These are phyloP conservation scores for Globisporangium takayamanum DNA, from an alignment of 352 stramenopile species.

Conservation along the genomic window DNA sequence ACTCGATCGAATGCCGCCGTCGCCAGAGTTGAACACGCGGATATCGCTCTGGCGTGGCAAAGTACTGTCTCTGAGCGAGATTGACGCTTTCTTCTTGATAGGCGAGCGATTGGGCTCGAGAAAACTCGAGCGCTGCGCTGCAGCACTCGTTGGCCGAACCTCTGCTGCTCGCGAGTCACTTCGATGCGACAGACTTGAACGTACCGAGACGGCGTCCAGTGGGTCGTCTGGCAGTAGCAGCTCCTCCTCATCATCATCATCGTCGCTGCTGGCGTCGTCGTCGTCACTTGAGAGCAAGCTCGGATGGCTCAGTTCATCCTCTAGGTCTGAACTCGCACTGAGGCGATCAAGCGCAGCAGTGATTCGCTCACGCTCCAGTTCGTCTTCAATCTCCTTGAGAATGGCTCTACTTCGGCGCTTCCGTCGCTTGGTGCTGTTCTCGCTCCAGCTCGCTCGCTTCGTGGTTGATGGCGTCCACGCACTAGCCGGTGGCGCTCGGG, in stretches of 20 bases:
- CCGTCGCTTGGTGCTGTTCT: neutral
- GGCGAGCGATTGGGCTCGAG: neutral
- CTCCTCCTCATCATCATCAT: neutral
- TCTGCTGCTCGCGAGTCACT: neutral
- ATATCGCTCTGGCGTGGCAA: neutral
- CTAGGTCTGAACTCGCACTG: neutral
- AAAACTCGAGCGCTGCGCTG: neutral
- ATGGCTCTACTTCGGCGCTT: slow-evolving; percentile 13
- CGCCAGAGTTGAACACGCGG: slow-evolving; percentile 1
- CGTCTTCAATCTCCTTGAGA: slow-evolving; percentile 13
- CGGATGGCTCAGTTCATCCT: slow-evolving; percentile 4
- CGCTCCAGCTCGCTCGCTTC: neutral
- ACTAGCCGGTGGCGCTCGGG: slow-evolving; percentile 1
- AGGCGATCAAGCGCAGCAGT: neutral
- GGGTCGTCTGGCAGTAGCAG: neutral
- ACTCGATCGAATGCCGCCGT: neutral
- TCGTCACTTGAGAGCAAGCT: slow-evolving; percentile 5
- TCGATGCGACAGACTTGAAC: neutral
- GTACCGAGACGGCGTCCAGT: neutral
- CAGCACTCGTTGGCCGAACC: neutral
- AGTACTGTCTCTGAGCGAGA: neutral
- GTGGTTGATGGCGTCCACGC: neutral
- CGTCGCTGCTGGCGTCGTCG: neutral
- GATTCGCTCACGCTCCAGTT: slow-evolving; percentile 4
- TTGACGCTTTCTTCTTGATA: neutral